Base-by-base conservation (phyloP, 2,329 filamentous ascomycete genomes). In the Arthroderma sp. region DNA sequence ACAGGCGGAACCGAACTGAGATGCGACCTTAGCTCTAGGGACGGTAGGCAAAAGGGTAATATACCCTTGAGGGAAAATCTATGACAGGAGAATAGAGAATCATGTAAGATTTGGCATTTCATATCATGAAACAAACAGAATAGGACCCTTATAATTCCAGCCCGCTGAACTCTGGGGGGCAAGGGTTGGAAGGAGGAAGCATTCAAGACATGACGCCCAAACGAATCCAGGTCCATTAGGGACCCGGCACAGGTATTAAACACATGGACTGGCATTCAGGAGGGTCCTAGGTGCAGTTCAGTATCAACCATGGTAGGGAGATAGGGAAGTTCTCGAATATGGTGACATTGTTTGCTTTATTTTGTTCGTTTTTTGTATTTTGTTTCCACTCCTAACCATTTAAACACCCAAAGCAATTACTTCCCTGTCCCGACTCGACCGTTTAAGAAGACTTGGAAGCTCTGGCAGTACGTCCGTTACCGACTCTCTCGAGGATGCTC, bases 1-100 rank as follows among this genome's bases (percentile, higher is more conserved):
- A 76, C 80, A 86, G 84, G 88, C 88, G 87, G 76, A 70, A 33
- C 7, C 19, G 60, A 9, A 54, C 6, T 11, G 41, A 9, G 43
- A 57, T 23, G 47, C 1, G 5, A 28, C 41, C 1, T 39, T n/a
- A 43, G 17, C 39, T 19, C 39, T 19, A 43, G 39, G 13, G n/a
- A n/a, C 8, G 25, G 19, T 6, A 28, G 23, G 25, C 21, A 13
- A 28, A 17, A 28, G 21, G 3, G 21, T 23, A 4, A 11, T 6
- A 43, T n/a, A 19, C 37, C 8, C 7, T 11, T 43, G 17, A 9
- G 25, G 21, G 21, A 9, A 25, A 15, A 25, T 47, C 41, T 28
- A 28, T 47, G 41, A 28, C 13, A 28, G 17, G 33, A 58, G 38
- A 28, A n/a, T 39, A 33, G 23, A 37, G 19, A 38, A 47, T 31